These are phyloP conservation scores for Xylaria sp. DNA, from an alignment of 2,329 filamentous ascomycete genomes.

Conservation along the genomic window DNA sequence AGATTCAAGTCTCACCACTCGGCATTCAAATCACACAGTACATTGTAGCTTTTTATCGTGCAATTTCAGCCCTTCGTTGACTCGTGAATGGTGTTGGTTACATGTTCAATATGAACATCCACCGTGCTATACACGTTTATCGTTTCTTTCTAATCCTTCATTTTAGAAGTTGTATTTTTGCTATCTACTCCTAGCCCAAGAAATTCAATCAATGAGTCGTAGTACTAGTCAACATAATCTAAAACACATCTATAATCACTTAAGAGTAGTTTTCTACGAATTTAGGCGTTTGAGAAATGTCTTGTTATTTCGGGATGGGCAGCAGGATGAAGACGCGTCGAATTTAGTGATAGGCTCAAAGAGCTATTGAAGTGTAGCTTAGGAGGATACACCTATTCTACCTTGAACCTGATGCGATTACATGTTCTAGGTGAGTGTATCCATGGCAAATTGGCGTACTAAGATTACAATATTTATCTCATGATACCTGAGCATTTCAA, in stretches of 20 bases:
- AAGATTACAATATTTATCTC: too few relatives aligned
- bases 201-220: not conserved
- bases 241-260: not conserved
- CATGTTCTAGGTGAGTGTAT: too few relatives aligned
- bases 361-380: too few relatives aligned
- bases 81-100: not conserved
- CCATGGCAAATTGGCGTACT: too few relatives aligned
- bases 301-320: too few relatives aligned
- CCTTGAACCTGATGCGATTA: too few relatives aligned
- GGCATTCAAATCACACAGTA: slow-evolving; percentile 7
- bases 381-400: too few relatives aligned
- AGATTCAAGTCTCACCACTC: not conserved
- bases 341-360: too few relatives aligned
- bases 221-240: not conserved
- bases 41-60: slow-evolving; percentile 14
- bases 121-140: not conserved
- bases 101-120: not conserved
- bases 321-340: too few relatives aligned
- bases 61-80: not conserved
- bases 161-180: not conserved
- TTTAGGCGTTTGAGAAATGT: not conserved
- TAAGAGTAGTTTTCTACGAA: not conserved
- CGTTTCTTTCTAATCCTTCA: not conserved
- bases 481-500: too few relatives aligned
- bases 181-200: not conserved